Conservation (phyloP, 441 rosid genomes). For the Manihot esculenta region DNA sequence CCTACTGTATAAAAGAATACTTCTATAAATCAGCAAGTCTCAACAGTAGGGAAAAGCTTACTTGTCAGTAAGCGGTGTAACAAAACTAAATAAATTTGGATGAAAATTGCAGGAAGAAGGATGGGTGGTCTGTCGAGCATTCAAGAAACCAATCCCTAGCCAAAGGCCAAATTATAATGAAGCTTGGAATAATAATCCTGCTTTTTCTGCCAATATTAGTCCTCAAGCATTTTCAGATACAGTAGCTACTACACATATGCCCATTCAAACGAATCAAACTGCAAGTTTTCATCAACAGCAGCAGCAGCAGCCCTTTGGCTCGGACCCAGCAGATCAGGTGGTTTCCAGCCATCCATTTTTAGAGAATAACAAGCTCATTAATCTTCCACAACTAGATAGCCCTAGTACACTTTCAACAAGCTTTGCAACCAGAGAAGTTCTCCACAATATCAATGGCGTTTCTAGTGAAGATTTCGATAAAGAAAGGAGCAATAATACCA, state of each 20-base stretch:
- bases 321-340: too few relatives aligned
- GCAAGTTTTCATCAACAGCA: conserved; percentile 26
- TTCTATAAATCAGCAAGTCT: too few relatives aligned
- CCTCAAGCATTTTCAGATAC: conserved; percentile 33
- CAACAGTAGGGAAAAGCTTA: too few relatives aligned
- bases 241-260: neutral
- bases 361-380: conserved; percentile 43
- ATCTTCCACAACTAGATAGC: conserved; percentile 73
- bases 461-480: conserved; percentile 40
- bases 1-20: too few relatives aligned
- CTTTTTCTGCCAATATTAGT: conserved; percentile 34
- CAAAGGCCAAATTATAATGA: conserved; percentile 64
- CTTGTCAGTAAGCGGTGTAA: too few relatives aligned
- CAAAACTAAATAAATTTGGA: too few relatives aligned
- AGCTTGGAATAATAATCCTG: conserved; percentile 49
- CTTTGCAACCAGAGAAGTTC: conserved; percentile 35
- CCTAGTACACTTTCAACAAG: conserved; percentile 51
- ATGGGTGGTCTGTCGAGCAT: conserved; percentile 97
- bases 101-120: conserved; percentile 78
- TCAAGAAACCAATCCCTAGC: conserved; percentile 75
- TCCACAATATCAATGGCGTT: conserved; percentile 9
- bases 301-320: conserved; percentile 9
- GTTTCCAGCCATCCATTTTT: conserved; percentile 24
- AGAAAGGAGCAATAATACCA: conserved; percentile 36
- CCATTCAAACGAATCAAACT: conserved; percentile 32